phyloP scores from a whole-genome alignment of 2,329 filamentous ascomycete genomes.

The Trichoderma brevicompactum region DNA sequence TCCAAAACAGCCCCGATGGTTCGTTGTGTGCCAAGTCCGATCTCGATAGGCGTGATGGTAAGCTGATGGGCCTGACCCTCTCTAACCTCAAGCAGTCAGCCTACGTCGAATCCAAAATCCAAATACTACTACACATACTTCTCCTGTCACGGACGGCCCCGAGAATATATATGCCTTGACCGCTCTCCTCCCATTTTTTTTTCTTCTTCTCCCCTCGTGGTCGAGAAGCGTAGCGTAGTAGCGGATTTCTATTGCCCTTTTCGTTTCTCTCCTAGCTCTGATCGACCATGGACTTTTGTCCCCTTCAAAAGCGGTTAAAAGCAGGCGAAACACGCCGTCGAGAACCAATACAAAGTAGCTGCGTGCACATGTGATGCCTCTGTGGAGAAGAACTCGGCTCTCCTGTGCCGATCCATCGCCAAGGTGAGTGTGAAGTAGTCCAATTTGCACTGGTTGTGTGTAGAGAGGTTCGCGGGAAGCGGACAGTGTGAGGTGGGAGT shows the following conservation, averaged over 20 bases:
- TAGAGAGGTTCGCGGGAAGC: neutral
- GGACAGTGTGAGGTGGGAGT: neutral
- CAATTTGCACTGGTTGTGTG: neutral
- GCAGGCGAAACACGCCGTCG: neutral
- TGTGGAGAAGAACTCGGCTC: slow-evolving; percentile 25
- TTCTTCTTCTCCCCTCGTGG: no score
- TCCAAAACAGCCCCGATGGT: neutral
- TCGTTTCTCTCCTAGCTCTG: neutral
- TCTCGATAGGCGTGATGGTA: neutral
- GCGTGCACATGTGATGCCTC: slow-evolving; percentile 22
- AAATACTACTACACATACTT: neutral
- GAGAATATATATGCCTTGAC: slow-evolving; percentile 13
- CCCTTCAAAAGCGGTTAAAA: neutral
- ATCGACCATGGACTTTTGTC: slow-evolving; percentile 16
- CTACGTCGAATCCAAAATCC: neutral
- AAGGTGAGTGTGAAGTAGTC: neutral
- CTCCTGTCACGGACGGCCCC: neutral
- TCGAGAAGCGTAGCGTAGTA: neutral
- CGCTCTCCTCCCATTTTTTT: neutral
- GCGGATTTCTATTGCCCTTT: neutral
- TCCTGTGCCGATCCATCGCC: slow-evolving; percentile 12
- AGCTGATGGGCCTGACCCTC: neutral
- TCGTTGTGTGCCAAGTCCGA: neutral
- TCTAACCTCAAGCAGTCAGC: neutral
- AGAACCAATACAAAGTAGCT: slow-evolving; percentile 23